Percentiles rank a stretch among this genome's conserved stretches.
Evolutionary conservation across 768 basidiomycete species (phyloP).

Genomic region (Gautieria morchelliformis): DNA sequence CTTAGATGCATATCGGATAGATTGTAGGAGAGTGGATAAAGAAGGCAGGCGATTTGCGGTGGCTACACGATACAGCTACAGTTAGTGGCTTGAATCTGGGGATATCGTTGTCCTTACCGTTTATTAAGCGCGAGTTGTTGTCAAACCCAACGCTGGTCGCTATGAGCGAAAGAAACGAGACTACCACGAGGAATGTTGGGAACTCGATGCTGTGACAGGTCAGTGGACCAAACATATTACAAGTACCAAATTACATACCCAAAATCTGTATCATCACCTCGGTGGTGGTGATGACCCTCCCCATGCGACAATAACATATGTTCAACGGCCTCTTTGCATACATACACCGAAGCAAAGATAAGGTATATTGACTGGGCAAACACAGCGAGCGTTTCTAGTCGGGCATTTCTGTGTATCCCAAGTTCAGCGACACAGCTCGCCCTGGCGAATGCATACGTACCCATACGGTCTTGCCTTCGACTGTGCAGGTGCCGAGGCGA

Average conservation of each 20-base stretch:
- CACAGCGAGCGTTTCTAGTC: slow-evolving; percentile 59
- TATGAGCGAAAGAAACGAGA: slow-evolving; percentile 48
- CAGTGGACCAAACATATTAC: neutral
- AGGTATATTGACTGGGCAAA: slow-evolving; percentile 92
- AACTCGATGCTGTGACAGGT: slow-evolving; percentile 46
- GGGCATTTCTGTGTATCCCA: slow-evolving; percentile 39
- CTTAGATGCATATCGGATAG: neutral
- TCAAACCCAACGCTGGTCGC: slow-evolving; percentile 47
- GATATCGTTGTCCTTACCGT: neutral
- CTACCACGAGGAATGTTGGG: slow-evolving; percentile 45
- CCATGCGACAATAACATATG: slow-evolving; percentile 69
- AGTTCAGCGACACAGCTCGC: slow-evolving; percentile 13
- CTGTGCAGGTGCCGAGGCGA: slow-evolving; percentile 24
- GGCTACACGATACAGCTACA: neutral
- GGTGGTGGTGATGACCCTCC: slow-evolving; percentile 47
- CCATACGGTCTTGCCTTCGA: slow-evolving; percentile 41
- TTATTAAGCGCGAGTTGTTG: slow-evolving; percentile 17
- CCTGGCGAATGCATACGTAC: slow-evolving; percentile 32
- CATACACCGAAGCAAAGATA: slow-evolving; percentile 89
- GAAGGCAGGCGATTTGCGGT: neutral
- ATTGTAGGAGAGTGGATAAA: neutral
- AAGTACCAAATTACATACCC: neutral
- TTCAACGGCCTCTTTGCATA: slow-evolving; percentile 95
- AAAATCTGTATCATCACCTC: slow-evolving; percentile 26
- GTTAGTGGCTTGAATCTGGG: neutral